A percentile compares a stretch with the other conserved stretches of the same genome.
These are phyloP conservation scores for Hygrophorus pudorinus DNA, from an alignment of 768 basidiomycete genomes.

Conservation along the genomic window DNA sequence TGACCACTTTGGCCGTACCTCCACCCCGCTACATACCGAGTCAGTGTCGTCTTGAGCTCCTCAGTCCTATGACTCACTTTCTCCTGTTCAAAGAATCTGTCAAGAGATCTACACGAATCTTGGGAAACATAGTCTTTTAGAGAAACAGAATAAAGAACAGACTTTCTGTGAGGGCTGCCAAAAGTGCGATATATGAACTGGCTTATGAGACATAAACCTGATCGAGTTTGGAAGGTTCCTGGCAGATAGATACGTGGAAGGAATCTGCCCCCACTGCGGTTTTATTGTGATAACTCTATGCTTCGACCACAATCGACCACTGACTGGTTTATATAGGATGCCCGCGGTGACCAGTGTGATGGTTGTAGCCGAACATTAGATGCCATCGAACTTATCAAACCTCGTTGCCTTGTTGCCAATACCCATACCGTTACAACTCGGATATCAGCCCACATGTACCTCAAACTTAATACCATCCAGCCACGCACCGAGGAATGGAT, in stretches of 20 bases:
- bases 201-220: neutral
- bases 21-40: constrained; percentile 84
- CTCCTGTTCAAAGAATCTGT: constrained; percentile 51
- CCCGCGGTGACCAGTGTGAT: constrained; percentile 98
- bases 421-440: constrained; percentile 67
- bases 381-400: constrained; percentile 86
- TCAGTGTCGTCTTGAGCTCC: constrained; percentile 23
- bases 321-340: constrained; percentile 46
- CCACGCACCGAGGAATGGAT: constrained; percentile 83
- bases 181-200: constrained; percentile 37
- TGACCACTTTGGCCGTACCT: constrained; percentile 94
- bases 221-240: constrained; percentile 51
- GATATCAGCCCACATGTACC: constrained; percentile 85
- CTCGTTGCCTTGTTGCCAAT: constrained; percentile 85
- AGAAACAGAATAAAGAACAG: constrained; percentile 82
- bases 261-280: constrained; percentile 90
- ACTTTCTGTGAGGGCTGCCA: constrained; percentile 90
- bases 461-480: constrained; percentile 78
- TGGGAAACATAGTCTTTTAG: constrained; percentile 63
- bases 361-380: constrained; percentile 86
- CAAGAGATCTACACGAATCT: constrained; percentile 87
- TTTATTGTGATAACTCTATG: constrained; percentile 48
- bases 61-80: neutral
- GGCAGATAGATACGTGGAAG: constrained; percentile 96
- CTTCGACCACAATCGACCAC: neutral